Conservation (phyloP, 2,329 filamentous ascomycete genomes). For the Talaromyces amestolkiae region DNA sequence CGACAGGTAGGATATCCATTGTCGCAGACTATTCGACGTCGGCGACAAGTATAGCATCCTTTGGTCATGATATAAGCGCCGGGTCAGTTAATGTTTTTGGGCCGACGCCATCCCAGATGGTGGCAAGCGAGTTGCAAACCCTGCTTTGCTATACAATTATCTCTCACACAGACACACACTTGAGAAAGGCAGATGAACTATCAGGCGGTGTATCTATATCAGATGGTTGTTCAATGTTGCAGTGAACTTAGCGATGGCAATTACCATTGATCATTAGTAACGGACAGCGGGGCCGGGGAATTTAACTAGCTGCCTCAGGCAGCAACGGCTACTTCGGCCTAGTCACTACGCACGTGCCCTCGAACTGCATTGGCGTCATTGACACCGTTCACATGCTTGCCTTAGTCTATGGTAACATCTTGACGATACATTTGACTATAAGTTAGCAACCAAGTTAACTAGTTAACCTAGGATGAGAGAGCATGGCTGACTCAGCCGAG, state of each 20-base stretch:
- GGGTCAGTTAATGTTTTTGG: slow-evolving; percentile 1
- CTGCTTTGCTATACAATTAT: not conserved
- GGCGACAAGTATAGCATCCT: slow-evolving; percentile 46
- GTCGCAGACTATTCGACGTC: slow-evolving; percentile 45
- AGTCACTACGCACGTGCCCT: not conserved
- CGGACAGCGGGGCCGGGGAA: not conserved
- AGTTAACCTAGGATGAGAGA: not conserved
- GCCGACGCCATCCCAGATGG: slow-evolving; percentile 2
- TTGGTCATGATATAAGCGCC: slow-evolving; percentile 34
- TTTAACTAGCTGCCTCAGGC: not conserved
- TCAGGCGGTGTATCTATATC: not conserved
- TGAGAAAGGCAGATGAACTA: not conserved
- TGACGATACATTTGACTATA: not conserved
- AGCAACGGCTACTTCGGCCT: not conserved
- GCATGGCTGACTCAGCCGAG: not conserved
- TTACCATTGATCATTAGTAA: not conserved
- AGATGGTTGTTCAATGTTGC: not conserved
- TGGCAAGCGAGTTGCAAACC: not conserved
- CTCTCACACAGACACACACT: not conserved
- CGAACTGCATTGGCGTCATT: not conserved
- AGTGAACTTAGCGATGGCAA: not conserved
- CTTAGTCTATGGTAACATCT: not conserved
- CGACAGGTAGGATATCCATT: slow-evolving; percentile 42
- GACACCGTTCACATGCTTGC: not conserved
- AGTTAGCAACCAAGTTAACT: no score